Base-by-base conservation (phyloP, 2,329 filamentous ascomycete species). In the Saccharata proteae region DNA sequence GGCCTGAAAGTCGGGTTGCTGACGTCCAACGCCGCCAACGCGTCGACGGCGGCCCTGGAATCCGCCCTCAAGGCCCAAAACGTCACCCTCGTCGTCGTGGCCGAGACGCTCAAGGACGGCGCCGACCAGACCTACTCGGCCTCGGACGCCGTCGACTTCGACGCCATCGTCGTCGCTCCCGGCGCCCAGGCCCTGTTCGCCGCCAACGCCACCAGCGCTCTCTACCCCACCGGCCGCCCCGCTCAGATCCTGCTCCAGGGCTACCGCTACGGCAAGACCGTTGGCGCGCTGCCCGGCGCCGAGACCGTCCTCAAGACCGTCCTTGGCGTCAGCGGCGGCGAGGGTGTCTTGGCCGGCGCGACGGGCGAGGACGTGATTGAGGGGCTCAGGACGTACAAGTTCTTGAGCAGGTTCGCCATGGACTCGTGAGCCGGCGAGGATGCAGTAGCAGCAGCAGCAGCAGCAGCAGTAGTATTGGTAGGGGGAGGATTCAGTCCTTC, bases 221-320 rank as follows among this genome's bases (percentile, higher is more conserved):
- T 82, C 5, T 83, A 69, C 51, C 78, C 78, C 1, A 58, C 66
- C 2, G 71, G 71, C 1, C 64, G 76, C 1, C 79, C 78, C 0
- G 52, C 65, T 2, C 67, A 79, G 57, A 76, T 83, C 30, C 49
- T 81, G 12, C 48, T 62, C 11, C 69, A 76, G 44, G 70, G 64
- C 0, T 83, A 73, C 55, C 59, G 69, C 15, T 83, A 74, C 61
- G 78, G 77, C 4, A 84, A 84, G 62, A 74, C 79, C 0, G 58
- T 83, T 15, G 76, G 62, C 10, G 70, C 68, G 16, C 40, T 80
- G 1, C 76, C 74, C 2, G 51, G 45, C 9, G 54, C 53, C 0
- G 54, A 41, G n/a, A 32, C 35, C 4, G 58, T 61, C 4, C 51
- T 70, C 5, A 39, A 48, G 1, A 52, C 49, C 9, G 61, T 61